phyloP scores from a whole-genome alignment of 2,329 filamentous ascomycete species.

The Rugonectria rugulosa region DNA sequence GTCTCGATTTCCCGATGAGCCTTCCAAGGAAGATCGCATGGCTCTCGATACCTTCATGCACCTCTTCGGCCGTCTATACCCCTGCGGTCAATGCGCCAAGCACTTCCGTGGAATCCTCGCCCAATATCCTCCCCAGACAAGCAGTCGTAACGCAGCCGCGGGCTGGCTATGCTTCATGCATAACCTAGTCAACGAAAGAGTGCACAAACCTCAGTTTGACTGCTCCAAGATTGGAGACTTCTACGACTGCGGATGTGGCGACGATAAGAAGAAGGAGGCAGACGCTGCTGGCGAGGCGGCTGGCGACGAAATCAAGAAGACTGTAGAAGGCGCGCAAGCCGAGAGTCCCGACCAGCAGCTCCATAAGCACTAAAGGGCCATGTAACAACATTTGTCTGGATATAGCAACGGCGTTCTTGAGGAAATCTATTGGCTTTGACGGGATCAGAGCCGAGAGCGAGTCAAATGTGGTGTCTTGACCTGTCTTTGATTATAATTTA shows the following conservation, averaged over 20 bases:
- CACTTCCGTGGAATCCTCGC: constrained; percentile 71
- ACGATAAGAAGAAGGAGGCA: constrained; percentile 54
- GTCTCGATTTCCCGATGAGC: constrained; percentile 72
- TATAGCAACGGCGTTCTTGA: constrained; percentile 11
- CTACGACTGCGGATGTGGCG: constrained; percentile 76
- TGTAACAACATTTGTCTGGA: constrained; percentile 20
- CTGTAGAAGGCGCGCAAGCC: constrained; percentile 30
- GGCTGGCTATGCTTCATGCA: constrained; percentile 75
- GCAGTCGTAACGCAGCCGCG: constrained; percentile 68
- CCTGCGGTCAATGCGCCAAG: constrained; percentile 72
- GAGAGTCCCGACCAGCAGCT: constrained; percentile 27
- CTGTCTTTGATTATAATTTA: too few species aligned
- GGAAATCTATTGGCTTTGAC: constrained; percentile 27
- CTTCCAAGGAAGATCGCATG: constrained; percentile 66
- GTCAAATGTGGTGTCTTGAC: too few species aligned
- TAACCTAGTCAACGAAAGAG: constrained; percentile 70
- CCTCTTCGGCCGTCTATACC: constrained; percentile 73
- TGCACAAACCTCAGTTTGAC: constrained; percentile 69
- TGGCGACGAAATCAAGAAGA: constrained; percentile 33
- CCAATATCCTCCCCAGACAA: constrained; percentile 71
- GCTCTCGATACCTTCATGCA: constrained; percentile 71
- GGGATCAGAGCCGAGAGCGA: constrained; percentile 28
- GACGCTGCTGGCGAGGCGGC: constrained; percentile 31
- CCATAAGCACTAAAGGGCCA: constrained; percentile 27
- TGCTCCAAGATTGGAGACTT: constrained; percentile 74